Base-by-base conservation (phyloP, 2,329 filamentous ascomycete species). In the Cladorrhinum sp. region DNA sequence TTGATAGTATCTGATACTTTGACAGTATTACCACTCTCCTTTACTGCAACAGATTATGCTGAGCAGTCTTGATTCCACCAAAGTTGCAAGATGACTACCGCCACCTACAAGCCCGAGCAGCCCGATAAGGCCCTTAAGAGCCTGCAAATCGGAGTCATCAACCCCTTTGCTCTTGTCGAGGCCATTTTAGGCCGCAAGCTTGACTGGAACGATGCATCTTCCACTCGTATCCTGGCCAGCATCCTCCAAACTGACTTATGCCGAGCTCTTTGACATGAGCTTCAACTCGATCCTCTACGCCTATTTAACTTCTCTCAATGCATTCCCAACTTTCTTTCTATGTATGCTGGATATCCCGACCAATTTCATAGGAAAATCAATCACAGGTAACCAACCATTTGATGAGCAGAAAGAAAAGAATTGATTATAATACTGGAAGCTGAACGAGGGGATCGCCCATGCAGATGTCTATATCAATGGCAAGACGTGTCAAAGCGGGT, bases 191-290 rank as follows among this genome's bases (percentile, higher is more conserved):
- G 76, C 59, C 74, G 76, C 58, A 74, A 70, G 57, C 70, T 79
- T 20, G 74, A 79, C 65, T 75, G 74, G 25, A 67, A 72, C 20
- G 68, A 67, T 20, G 68, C 72, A 0, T 52, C 62, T 3, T 64
- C 64, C 2, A 68, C 72, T 22, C 66, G 68, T 13, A 71, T 80
- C 59, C 64, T 80, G 25, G 72, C 75, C 51, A 75, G 76, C 54
- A 73, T 77, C 27, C 72, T 79, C 23, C 76, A 79, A 69, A 79
- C 76, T 18, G 77, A 79, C 66, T n/a, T 79, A 79, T 58, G 74
- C 78, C 52, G 77, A 79, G 68, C 75, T 79, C 49, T 79, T 79
- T 55, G 77, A 79, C 67, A 69, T 78, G 72, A 76, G 74, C 65
- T 74, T 78, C 65, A 57, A 67, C 55, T 79, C 77, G 20, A 71